phyloP scores from a whole-genome alignment of 1,284 basidiomycete genomes.

The Cerrena zonata region DNA sequence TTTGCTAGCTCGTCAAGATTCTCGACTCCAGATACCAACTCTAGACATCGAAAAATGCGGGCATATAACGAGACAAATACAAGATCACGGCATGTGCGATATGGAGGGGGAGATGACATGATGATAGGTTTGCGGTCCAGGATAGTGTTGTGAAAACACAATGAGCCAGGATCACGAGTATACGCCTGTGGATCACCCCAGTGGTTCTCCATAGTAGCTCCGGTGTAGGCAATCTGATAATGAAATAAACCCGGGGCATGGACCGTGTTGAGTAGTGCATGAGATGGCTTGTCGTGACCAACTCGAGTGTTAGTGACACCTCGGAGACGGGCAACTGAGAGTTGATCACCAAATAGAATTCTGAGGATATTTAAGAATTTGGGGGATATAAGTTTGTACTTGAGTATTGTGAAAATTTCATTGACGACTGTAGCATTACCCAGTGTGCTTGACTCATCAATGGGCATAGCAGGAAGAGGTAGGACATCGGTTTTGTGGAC shows the following conservation, averaged over 20 bases:
- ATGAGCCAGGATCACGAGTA: constrained; percentile 28
- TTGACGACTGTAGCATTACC: constrained; percentile 33
- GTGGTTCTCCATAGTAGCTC: constrained; percentile 24
- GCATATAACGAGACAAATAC: constrained; percentile 7
- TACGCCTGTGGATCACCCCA: constrained; percentile 12
- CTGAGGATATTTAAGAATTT: constrained; percentile 10
- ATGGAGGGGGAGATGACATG: not conserved
- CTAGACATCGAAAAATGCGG: constrained; percentile 2
- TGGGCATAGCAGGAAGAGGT: constrained; percentile 31
- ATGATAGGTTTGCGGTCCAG: constrained; percentile 28
- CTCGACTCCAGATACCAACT: not conserved
- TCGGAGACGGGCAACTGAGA: constrained; percentile 31
- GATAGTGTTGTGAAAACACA: constrained; percentile 30
- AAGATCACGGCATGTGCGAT: constrained; percentile 5
- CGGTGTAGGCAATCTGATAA: constrained; percentile 30
- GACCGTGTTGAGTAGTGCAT: constrained; percentile 23
- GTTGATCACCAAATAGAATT: constrained; percentile 32
- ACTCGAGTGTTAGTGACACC: constrained; percentile 25
- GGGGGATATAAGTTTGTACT: constrained; percentile 6
- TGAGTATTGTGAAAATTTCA: constrained; percentile 23
- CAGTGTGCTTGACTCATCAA: constrained; percentile 32
- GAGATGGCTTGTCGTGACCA: constrained; percentile 30
- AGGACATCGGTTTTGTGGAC: constrained; percentile 28
- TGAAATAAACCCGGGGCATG: constrained; percentile 36
- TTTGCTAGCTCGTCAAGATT: constrained; percentile 2